Percentiles rank a stretch among this genome's conserved stretches.
Conservation (phyloP, 495 filamentous ascomycete genomes). For the Peziza echinospora region DNA sequence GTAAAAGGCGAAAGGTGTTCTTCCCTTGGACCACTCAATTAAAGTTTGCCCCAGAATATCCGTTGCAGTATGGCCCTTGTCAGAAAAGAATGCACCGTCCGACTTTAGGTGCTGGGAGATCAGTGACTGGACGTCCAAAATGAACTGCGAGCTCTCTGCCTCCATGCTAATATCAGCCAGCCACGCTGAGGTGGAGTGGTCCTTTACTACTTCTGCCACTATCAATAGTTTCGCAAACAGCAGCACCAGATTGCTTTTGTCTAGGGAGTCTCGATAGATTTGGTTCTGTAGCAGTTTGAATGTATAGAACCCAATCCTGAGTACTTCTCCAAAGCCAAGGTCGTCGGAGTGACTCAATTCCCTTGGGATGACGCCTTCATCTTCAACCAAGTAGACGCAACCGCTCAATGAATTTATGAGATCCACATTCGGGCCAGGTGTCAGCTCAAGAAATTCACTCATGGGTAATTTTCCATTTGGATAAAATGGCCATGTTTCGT, state of each 20-base stretch:
- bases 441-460: slow-evolving; percentile 32
- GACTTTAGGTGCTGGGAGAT: slow-evolving; percentile 28
- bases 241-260: slow-evolving; percentile 16
- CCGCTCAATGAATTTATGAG: slow-evolving; percentile 52
- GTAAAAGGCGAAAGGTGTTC: slow-evolving; percentile 25
- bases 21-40: slow-evolving; percentile 18
- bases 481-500: slow-evolving; percentile 19
- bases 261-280: background rate
- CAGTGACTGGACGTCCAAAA: slow-evolving; percentile 33
- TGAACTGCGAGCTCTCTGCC: slow-evolving; percentile 37
- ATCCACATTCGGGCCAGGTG: slow-evolving; percentile 40
- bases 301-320: slow-evolving; percentile 51
- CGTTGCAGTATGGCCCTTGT: slow-evolving; percentile 8
- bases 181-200: slow-evolving; percentile 33
- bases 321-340: slow-evolving; percentile 44
- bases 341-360: slow-evolving; percentile 29
- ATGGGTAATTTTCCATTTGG: slow-evolving; percentile 28
- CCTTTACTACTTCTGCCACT: slow-evolving; percentile 36
- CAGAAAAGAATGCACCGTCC: slow-evolving; percentile 8
- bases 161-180: slow-evolving; percentile 33
- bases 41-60: slow-evolving; percentile 8
- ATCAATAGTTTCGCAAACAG: slow-evolving; percentile 24
- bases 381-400: slow-evolving; percentile 40
- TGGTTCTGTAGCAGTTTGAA: slow-evolving; percentile 27
- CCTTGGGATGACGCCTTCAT: background rate